Evolutionary conservation across 331 rosid genomes (phyloP).

Genomic region (Saraca asoca): DNA sequence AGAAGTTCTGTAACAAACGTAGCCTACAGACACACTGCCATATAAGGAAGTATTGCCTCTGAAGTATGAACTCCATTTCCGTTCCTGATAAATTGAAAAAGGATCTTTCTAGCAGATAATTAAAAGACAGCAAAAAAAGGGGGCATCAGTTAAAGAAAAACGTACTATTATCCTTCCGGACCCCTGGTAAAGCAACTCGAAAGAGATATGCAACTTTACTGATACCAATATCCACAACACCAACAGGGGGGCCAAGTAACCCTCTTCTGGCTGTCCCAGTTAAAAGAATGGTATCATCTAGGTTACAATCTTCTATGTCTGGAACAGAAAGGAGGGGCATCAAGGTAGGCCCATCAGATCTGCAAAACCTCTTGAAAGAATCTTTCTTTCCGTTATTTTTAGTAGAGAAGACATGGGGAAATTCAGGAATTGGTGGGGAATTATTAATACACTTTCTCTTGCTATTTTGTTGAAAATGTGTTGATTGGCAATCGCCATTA

Average conservation of each 20-base stretch:
- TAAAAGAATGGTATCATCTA: slow-evolving; percentile 43
- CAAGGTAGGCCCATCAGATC: slow-evolving; percentile 43
- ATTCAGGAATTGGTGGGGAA: not conserved
- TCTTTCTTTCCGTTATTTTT: slow-evolving; percentile 30
- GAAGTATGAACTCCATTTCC: slow-evolving; percentile 13
- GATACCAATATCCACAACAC: slow-evolving; percentile 77
- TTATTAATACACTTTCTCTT: slow-evolving; percentile 40
- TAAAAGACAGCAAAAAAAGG: not conserved
- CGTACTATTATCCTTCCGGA: slow-evolving; percentile 58
- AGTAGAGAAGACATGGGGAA: slow-evolving; percentile 20
- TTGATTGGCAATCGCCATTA: slow-evolving; percentile 30
- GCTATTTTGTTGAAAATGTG: slow-evolving; percentile 32
- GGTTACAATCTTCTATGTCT: slow-evolving; percentile 21
- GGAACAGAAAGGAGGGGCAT: slow-evolving; percentile 56
- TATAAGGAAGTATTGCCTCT: not conserved
- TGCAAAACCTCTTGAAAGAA: slow-evolving; percentile 35
- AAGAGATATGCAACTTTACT: slow-evolving; percentile 76
- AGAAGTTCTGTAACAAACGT: not conserved
- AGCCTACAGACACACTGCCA: slow-evolving; percentile 15
- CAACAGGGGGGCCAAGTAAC: slow-evolving; percentile 65
- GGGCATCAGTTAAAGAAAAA: slow-evolving; percentile 27
- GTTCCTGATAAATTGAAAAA: slow-evolving; percentile 16
- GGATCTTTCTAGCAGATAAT: slow-evolving; percentile 11
- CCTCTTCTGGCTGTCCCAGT: slow-evolving; percentile 76
- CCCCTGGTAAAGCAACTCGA: slow-evolving; percentile 80